Evolutionary conservation across 202 grass and related monocot genomes (phyloP).

Genomic region (Setaria viridis): DNA sequence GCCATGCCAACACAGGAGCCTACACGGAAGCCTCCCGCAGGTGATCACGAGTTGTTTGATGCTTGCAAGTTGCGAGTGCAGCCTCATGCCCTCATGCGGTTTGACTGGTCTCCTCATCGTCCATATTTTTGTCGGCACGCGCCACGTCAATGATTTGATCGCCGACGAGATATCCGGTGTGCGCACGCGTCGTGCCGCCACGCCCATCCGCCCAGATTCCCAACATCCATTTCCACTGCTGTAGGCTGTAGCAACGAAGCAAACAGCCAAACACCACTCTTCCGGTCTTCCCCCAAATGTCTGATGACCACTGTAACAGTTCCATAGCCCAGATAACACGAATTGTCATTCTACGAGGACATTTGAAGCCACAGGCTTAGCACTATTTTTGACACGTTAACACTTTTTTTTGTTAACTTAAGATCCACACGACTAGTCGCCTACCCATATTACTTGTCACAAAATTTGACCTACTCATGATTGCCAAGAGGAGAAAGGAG

Average conservation of each 20-base stretch:
- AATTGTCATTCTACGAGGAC: neutral
- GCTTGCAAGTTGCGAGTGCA: neutral
- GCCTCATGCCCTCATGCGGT: neutral
- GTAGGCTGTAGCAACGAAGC: too few species aligned
- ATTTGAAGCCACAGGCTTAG: neutral
- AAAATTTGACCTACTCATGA: neutral
- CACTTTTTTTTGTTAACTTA: neutral
- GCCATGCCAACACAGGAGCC: neutral
- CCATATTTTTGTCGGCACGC: constrained; percentile 12
- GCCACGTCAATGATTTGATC: constrained; percentile 22
- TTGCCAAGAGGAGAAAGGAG: neutral
- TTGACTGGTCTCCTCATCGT: constrained; percentile 9
- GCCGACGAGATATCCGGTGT: neutral
- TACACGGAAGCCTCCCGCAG: neutral
- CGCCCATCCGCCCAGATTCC: neutral
- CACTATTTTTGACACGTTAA: neutral
- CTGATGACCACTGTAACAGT: neutral
- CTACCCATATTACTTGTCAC: neutral
- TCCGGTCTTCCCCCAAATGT: too few species aligned
- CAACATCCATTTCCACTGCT: neutral
- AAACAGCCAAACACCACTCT: too few species aligned
- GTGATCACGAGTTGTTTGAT: neutral
- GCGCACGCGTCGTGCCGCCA: neutral
- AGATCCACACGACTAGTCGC: too few species aligned
- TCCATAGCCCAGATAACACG: too few species aligned